These are phyloP conservation scores for Coemansia sp. DNA, from an alignment of 192 early-diverging fungal species.

Conservation along the genomic window DNA sequence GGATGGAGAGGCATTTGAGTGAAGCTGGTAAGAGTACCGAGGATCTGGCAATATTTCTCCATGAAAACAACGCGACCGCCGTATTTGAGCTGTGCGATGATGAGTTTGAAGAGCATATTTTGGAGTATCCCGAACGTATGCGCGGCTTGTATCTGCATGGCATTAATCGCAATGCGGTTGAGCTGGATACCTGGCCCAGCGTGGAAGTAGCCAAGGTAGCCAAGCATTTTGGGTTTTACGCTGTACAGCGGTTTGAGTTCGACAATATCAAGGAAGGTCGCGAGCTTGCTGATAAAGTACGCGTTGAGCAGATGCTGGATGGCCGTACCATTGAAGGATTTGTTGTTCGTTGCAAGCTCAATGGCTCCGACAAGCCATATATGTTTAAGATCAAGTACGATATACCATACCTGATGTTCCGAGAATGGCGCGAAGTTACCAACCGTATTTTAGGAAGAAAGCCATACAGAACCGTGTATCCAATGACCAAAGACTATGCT, in stretches of 20 bases:
- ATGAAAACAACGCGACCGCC: slow-evolving; percentile 71
- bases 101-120: slow-evolving; percentile 91
- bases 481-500: slow-evolving; percentile 67
- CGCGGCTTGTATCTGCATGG: slow-evolving; percentile 91
- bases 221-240: slow-evolving; percentile 69
- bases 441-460: slow-evolving; percentile 56
- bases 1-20: slow-evolving; percentile 68
- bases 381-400: slow-evolving; percentile 97
- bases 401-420: slow-evolving; percentile 89
- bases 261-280: slow-evolving; percentile 63
- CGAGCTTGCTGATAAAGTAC: slow-evolving; percentile 66
- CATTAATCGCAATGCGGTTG: slow-evolving; percentile 74
- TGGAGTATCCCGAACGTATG: slow-evolving; percentile 74
- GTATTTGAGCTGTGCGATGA: slow-evolving; percentile 89
- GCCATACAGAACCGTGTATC: slow-evolving; percentile 53
- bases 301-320: slow-evolving; percentile 62
- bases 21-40: slow-evolving; percentile 53
- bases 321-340: slow-evolving; percentile 87
- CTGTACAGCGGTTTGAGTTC: slow-evolving; percentile 55
- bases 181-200: slow-evolving; percentile 71
- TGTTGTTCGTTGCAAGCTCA: slow-evolving; percentile 73
- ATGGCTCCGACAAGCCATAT: slow-evolving; percentile 23
- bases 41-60: slow-evolving; percentile 73
- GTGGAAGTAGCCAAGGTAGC: slow-evolving; percentile 62
- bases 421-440: slow-evolving; percentile 95